A percentile compares a stretch with the other conserved stretches of the same genome.
Conservation (phyloP, 108 stramenopile genomes). For the Cyclostephanos tholiformis region DNA sequence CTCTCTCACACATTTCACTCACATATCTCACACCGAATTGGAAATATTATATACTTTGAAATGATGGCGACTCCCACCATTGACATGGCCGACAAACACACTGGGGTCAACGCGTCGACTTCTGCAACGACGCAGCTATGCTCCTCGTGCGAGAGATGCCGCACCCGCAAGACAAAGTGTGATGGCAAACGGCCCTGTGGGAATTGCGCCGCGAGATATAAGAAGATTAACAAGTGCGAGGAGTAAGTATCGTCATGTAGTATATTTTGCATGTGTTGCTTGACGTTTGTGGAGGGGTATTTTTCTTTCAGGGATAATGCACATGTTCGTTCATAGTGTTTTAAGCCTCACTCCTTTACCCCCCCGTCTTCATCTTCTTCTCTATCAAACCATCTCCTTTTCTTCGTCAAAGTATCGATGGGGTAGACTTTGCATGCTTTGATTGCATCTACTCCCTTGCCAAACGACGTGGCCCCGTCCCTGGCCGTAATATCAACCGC, state of each 20-base stretch:
- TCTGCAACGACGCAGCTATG: conserved; percentile 45
- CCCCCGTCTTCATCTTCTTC: background rate
- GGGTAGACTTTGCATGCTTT: conserved; percentile 56
- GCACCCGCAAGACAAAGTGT: conserved; percentile 81
- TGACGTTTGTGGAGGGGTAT: background rate
- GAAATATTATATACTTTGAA: too few species aligned
- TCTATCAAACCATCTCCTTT: background rate
- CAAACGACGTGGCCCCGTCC: conserved; percentile 85
- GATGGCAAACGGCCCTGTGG: conserved; percentile 78
- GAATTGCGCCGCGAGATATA: conserved; percentile 77
- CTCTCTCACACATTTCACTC: too few species aligned
- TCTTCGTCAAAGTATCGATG: conserved; percentile 52
- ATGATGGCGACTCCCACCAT: too few species aligned
- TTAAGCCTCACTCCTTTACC: background rate
- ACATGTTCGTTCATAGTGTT: background rate
- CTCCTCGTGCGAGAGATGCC: conserved; percentile 82
- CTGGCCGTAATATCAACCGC: conserved; percentile 47
- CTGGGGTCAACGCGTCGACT: background rate
- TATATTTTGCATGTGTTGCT: background rate
- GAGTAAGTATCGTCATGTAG: background rate
- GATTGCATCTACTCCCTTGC: conserved; percentile 85
- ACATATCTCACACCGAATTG: too few species aligned
- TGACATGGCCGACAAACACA: too few species aligned
- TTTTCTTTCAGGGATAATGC: too few species aligned
- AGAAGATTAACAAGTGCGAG: conserved; percentile 71